Evolutionary conservation across 192 early-diverging fungal species (phyloP), one percentile per base, ranked within the genome.

Genomic region (Coemansia sp.): DNA sequence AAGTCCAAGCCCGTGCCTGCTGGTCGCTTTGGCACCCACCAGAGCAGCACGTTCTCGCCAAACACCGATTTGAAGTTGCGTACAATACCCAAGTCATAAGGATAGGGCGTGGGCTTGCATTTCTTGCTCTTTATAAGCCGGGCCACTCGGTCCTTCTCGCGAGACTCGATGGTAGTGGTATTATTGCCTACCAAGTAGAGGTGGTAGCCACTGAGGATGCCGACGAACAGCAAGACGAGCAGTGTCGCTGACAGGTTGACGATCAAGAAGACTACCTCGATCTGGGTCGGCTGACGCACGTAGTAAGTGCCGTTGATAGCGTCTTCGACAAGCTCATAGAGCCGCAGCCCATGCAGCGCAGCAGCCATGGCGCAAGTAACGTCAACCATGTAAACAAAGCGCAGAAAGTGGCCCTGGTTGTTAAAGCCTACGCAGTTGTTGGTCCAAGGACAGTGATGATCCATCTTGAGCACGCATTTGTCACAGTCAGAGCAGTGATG

Each of bases 401-500:
- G 80, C 55, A 91, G 43, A 77, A 93, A 93, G 56, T 87, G 89
- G 33, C 84, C 78, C 72, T 93, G 90, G 74, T 93, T 93, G 65
- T 70, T 77, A 65, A 86, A 88, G 9, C 91, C 91, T 34, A 93
- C 88, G 69, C 90, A 91, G 67, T 90, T 91, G 60, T 88, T 86
- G 59, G 95, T 88, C 93, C 94, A 99, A 7, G 94, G 95, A 50
- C 92, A 93, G 67, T 93, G 92, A 65, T 93, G 92, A 62, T 93
- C 92, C 90, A 93, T 91, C 63, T 89, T 91, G 56, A 93, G 86
- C 34, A 92, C 86, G 82, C 92, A 93, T 34, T 83, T 84, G 50
- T 88, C 83, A 71, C 92, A 93, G 34, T 83, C 79, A 8, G 85
- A 69, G 65, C 92, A 93, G 66, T 93, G 92, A 74, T 92, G 91